Evolutionary conservation across 176 grass and related monocot species (phyloP), one percentile per base, ranked within the genome.

Genomic region (Raddia guianensis): DNA sequence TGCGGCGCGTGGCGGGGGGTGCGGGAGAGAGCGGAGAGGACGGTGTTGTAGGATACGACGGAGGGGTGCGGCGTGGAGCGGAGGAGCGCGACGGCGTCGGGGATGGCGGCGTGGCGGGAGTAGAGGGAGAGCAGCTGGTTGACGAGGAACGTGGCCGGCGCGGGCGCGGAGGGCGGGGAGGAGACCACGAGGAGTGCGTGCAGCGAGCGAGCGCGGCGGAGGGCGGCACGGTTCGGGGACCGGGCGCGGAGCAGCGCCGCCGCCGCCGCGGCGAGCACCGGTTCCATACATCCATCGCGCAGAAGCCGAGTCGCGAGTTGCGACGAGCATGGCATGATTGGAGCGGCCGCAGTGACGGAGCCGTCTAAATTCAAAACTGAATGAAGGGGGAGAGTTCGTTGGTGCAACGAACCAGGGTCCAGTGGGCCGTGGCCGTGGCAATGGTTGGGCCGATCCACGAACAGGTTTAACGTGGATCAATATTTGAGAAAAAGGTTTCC

Each of bases 121-220:
- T 94, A 98, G 63, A 98, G 82, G 5, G 90, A 84, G 56, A 98
- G 83, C 55, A 98, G 73, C 66, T 98, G 93, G 87, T 98, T 98
- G 35, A 67, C 70, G 56, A 91, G 61, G 80, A 98, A 94, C 20
- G 88, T 87, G 62, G 88, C 3, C 12, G 63, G 81, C 15, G 76
- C 9, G 11, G 83, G 68, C 13, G 82, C 63, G 50, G 73, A 82
- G 10, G 78, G 82, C 47, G 74, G 47, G 7, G 79, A 62, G 82
- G 87, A 90, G 53, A 87, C 80, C 61, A 90, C 67, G 73, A 98
- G 72, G 59, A 94, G 76, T 32, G 92, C 92, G 64, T 98, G 90
- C 16, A 98, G 52, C n/a, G 85, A 75, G 51, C 91, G 91, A 46
- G 85, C 76, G n/a, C 85, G 80, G 8, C 74, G 83, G 27, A 92